Evolutionary conservation across 2,329 filamentous ascomycete species (phyloP).

Genomic region (Elsinoe batatas): DNA sequence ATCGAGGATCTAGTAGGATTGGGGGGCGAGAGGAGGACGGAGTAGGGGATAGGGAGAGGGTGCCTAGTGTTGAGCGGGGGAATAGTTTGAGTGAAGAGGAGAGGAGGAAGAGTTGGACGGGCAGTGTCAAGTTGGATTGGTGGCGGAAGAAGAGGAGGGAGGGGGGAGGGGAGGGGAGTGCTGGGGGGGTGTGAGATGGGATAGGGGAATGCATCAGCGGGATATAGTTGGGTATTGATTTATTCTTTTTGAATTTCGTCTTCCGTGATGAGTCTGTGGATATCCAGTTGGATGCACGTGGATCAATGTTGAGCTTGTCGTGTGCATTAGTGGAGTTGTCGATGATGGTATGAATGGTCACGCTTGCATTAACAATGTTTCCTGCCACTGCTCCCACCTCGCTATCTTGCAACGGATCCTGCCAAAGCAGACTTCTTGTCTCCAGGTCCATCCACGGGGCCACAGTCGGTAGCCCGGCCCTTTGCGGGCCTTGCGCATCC

Average conservation of each 20-base stretch:
- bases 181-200: background rate
- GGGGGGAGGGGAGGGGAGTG: background rate
- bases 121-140: constrained; percentile 15
- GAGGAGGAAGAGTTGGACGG: constrained; percentile 11
- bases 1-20: background rate
- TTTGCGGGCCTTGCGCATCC: background rate
- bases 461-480: background rate
- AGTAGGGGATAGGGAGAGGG: background rate
- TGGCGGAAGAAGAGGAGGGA: constrained; percentile 15
- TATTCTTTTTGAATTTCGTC: too few relatives aligned
- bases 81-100: constrained; percentile 5
- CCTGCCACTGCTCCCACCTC: too few relatives aligned
- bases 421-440: too few relatives aligned
- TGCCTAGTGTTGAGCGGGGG: background rate
- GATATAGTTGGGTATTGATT: background rate
- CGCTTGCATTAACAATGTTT: background rate
- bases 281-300: background rate
- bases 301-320: too few relatives aligned
- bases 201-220: background rate
- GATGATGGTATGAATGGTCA: background rate
- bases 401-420: too few relatives aligned
- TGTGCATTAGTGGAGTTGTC: background rate
- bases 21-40: background rate
- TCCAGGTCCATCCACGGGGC: background rate
- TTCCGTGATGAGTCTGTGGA: too few relatives aligned